Conservation (phyloP, 1,284 basidiomycete genomes). For the Mycosarcoma mackinlayi region DNA sequence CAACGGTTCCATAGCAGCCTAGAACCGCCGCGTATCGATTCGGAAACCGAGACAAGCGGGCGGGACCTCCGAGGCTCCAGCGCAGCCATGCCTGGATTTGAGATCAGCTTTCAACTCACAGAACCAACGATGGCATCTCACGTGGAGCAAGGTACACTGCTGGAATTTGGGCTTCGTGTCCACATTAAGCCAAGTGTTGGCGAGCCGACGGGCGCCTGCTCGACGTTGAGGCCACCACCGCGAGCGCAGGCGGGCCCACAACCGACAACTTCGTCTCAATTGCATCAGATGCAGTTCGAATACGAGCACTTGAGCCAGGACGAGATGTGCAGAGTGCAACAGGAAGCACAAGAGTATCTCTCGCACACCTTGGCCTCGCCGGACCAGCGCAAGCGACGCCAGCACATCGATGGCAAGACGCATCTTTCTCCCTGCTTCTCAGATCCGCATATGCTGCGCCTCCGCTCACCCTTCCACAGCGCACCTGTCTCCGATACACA, state of each 20-base stretch:
- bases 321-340: conserved; percentile 30
- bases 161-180: conserved; percentile 33
- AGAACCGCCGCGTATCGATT: too few relatives aligned
- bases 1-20: too few relatives aligned
- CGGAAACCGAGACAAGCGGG: too few relatives aligned
- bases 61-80: too few relatives aligned
- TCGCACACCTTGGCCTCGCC: conserved; percentile 7
- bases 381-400: background rate
- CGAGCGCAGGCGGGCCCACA: background rate
- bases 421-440: background rate
- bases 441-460: background rate
- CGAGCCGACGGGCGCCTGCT: background rate
- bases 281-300: conserved; percentile 22
- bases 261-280: background rate
- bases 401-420: background rate
- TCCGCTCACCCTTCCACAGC: background rate
- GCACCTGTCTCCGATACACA: background rate
- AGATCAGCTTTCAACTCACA: conserved; percentile 35
- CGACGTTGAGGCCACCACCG: conserved; percentile 2
- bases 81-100: conserved; percentile 12
- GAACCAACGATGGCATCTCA: conserved; percentile 18
- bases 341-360: conserved; percentile 27
- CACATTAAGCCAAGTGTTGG: conserved; percentile 12
- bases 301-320: conserved; percentile 8
- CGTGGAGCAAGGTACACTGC: conserved; percentile 6